Evolutionary conservation across 2,329 filamentous ascomycete genomes (phyloP), one percentile per base, ranked within the genome.

Genomic region (Talaromyces sp.): DNA sequence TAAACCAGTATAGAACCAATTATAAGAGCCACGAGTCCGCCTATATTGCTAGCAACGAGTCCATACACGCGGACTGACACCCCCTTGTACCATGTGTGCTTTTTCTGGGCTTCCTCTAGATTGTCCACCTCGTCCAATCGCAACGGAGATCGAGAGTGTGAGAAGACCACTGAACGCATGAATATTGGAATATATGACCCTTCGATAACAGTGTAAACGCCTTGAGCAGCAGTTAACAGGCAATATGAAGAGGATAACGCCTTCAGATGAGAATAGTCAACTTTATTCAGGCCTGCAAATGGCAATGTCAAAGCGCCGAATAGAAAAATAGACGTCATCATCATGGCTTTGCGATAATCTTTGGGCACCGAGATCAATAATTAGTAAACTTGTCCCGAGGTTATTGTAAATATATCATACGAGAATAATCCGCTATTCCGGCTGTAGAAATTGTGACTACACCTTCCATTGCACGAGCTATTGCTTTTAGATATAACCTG

Each of bases 111-210:
- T 9, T 3, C 43, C 19, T 49, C 43, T 19, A 19, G 13, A 49
- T 49, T 21, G n/a, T 49, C 7, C n/a, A 5, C n/a, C 10, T 49
- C 43, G 4, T 24, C 43, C 43, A 49, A 7, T 14, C 21, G n/a
- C 11, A 49, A 24, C 9, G n/a, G 43, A 24, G 43, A 24, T 49
- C 43, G n/a, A 49, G 43, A 49, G 21, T 49, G 63, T 11, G 62
- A 62, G 50, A 62, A 64, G 17, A 63, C 64, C 3, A 61, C 58
- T 26, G 64, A 62, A 9, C 65, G 65, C 65, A 66, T 66, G 55
- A 66, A 66, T 17, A 66, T 64, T 4, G 65, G 65, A 21, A 66
- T 66, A 26, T 66, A 66, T 19, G 65, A 66, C 3, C 60, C 62
- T 55, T 64, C 64, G 4, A 65, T 62, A 14, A 65, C 63, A 10